Conservation (phyloP, 805 yeast genomes). For the Hanseniaspora nectarophila region DNA sequence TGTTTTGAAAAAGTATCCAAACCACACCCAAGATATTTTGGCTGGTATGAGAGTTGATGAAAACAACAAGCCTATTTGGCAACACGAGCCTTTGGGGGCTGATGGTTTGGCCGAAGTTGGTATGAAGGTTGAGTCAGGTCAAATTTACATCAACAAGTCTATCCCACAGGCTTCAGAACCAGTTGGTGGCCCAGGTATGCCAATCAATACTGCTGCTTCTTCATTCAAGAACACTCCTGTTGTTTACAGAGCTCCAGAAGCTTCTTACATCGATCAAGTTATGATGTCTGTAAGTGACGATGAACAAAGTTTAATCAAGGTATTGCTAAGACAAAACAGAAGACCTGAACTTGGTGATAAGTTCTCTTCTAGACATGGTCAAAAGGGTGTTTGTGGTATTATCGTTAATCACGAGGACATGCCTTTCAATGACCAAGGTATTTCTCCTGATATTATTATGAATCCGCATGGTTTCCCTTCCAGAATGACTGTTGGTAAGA, state of each 20-base stretch:
- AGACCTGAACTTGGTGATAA: constrained; percentile 97
- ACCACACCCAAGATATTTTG: constrained; percentile 82
- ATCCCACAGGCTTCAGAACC: constrained; percentile 41
- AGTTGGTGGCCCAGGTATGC: background rate
- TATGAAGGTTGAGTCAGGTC: constrained; percentile 77
- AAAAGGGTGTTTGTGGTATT: constrained; percentile 98
- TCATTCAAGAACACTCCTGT: constrained; percentile 80
- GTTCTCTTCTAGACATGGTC: constrained; percentile 95
- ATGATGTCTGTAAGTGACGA: constrained; percentile 94
- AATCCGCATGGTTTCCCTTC: constrained; percentile 99
- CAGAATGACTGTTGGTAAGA: constrained; percentile 98
- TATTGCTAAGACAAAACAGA: constrained; percentile 83
- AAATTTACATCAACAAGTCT: constrained; percentile 83
- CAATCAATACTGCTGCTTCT: constrained; percentile 15
- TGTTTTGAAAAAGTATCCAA: constrained; percentile 79
- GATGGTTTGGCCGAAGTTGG: constrained; percentile 98
- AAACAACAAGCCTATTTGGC: constrained; percentile 67
- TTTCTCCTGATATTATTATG: constrained; percentile 92
- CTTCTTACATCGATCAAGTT: constrained; percentile 90
- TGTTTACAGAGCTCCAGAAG: constrained; percentile 86
- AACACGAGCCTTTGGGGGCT: constrained; percentile 76
- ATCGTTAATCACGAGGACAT: constrained; percentile 93
- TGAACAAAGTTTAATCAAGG: constrained; percentile 89
- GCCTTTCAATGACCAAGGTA: constrained; percentile 89
- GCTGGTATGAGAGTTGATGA: constrained; percentile 86